Conservation (phyloP, 2,329 filamentous ascomycete species). For the Dissoconium aciculare region DNA sequence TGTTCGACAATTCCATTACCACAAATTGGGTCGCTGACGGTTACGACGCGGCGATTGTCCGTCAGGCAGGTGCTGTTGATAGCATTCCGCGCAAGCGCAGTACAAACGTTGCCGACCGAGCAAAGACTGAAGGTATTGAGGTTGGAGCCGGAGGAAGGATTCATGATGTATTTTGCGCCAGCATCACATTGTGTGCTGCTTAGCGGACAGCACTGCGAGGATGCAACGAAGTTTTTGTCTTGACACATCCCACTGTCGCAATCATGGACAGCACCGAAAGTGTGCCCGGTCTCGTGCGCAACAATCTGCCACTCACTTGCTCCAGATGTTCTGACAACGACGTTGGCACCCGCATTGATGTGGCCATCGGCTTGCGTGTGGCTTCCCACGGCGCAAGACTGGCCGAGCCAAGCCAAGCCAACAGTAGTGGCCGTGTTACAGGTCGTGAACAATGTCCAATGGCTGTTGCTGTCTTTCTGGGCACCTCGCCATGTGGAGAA, state of each 20-base stretch:
- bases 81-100: conserved; percentile 60
- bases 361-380: conserved; percentile 36
- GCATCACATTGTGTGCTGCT: conserved; percentile 56
- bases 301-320: conserved; percentile 87
- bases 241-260: conserved; percentile 56
- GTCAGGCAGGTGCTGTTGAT: conserved; percentile 64
- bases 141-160: conserved; percentile 62
- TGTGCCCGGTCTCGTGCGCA: conserved; percentile 86
- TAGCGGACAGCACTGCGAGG: conserved; percentile 69
- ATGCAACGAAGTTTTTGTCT: conserved; percentile 43
- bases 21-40: conserved; percentile 70
- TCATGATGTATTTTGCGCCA: conserved; percentile 77
- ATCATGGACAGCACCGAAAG: conserved; percentile 91
- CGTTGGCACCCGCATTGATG: conserved; percentile 72
- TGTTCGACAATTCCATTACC: conserved; percentile 94
- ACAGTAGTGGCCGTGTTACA: conserved; percentile 75
- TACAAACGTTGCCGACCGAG: conserved; percentile 86
- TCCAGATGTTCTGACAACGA: conserved; percentile 58
- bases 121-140: conserved; percentile 77
- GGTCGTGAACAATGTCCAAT: conserved; percentile 78
- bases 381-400: conserved; percentile 50
- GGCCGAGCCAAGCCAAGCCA: conserved; percentile 82
- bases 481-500: conserved; percentile 82
- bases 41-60: conserved; percentile 71
- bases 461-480: conserved; percentile 65